phyloP scores from a whole-genome alignment of 495 filamentous ascomycete genomes.

The Aspergillus saccharolyticus region DNA sequence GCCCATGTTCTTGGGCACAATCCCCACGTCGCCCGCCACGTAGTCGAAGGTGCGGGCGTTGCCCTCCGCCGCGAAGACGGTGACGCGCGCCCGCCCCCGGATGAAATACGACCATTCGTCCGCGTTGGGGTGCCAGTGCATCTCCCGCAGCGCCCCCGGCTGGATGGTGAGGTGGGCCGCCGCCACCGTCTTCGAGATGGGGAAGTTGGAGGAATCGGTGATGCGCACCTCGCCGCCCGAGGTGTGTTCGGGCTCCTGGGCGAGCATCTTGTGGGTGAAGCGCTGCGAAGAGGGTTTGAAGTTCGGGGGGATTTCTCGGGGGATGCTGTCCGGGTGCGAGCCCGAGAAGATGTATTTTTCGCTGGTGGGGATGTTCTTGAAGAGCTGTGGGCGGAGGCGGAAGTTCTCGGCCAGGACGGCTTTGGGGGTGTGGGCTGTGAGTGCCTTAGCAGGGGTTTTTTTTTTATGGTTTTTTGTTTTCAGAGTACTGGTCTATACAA shows the following conservation, averaged over 20 bases:
- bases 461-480: no score
- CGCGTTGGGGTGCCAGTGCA: conserved; percentile 10
- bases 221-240: conserved; percentile 58
- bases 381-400: conserved; percentile 52
- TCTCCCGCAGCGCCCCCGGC: conserved; percentile 55
- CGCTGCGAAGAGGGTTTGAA: conserved; percentile 55
- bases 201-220: conserved; percentile 62
- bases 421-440: conserved; percentile 54
- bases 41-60: conserved; percentile 23
- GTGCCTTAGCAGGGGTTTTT: background rate
- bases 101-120: conserved; percentile 9
- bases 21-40: conserved; percentile 54
- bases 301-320: conserved; percentile 25
- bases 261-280: conserved; percentile 60
- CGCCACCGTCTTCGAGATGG: conserved; percentile 57
- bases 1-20: conserved; percentile 56
- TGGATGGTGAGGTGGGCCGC: conserved; percentile 56
- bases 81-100: conserved; percentile 5
- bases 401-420: conserved; percentile 63
- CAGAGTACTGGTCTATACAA: no score
- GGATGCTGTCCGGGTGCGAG: conserved; percentile 46
- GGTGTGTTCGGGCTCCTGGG: conserved; percentile 47
- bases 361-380: conserved; percentile 49
- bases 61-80: conserved; percentile 7
- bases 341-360: conserved; percentile 71